Percentiles rank a stretch among this genome's conserved stretches.
Evolutionary conservation across 2,329 filamentous ascomycete species (phyloP).

Genomic region (Pseudopithomyces chartarum): DNA sequence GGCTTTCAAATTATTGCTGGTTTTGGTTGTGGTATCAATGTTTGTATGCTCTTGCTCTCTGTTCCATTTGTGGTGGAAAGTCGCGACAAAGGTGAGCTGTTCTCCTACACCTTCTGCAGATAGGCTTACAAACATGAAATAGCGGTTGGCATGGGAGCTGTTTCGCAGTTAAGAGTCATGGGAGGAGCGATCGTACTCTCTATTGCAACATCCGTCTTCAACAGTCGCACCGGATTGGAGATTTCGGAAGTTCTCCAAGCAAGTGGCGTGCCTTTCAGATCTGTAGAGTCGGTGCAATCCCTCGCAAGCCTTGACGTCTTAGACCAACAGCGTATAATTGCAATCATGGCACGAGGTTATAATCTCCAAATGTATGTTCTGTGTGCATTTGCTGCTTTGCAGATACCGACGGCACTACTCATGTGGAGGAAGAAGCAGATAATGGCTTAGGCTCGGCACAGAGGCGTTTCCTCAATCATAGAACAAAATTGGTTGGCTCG

Average conservation of each 20-base stretch:
- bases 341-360: conserved; percentile 11
- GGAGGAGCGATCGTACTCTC: conserved; percentile 13
- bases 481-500: conserved; percentile 1
- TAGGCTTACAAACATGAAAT: neutral
- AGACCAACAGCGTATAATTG: neutral
- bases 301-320: neutral
- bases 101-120: neutral
- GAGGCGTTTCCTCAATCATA: neutral
- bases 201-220: conserved; percentile 12
- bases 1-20: conserved; percentile 17
- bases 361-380: conserved; percentile 18
- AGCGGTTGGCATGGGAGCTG: conserved; percentile 13
- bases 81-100: conserved; percentile 10
- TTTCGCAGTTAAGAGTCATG: conserved; percentile 9
- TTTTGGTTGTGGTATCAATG: conserved; percentile 15
- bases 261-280: neutral
- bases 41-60: conserved; percentile 2
- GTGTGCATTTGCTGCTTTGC: conserved; percentile 12
- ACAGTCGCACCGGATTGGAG: conserved; percentile 2
- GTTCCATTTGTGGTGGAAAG: conserved; percentile 12
- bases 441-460: neutral
- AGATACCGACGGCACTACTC: conserved; percentile 2
- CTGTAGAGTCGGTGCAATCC: neutral
- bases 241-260: neutral
- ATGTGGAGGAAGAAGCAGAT: conserved; percentile 1